Evolutionary conservation across 495 filamentous ascomycete species (phyloP), one percentile per base, ranked within the genome.

Genomic region (Penicillium ochrochloron): DNA sequence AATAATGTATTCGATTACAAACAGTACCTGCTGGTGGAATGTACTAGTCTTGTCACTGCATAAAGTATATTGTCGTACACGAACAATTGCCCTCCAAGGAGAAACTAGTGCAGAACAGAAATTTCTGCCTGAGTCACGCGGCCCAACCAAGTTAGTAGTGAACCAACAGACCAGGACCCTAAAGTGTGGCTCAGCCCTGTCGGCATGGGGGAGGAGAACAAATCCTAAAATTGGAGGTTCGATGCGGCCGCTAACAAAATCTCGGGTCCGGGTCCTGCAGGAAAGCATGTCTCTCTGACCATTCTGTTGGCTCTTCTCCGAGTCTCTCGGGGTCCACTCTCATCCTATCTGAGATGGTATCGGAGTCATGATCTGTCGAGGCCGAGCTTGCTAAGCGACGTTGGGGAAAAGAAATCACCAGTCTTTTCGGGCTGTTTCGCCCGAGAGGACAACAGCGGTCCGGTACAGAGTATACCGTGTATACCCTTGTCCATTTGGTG

Each of bases 121-220:
- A 17, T 56, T 37, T 56, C 53, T 56, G 52, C 52, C 33, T 51
- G 42, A 62, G 59, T 57, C 62, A 62, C 66, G 50, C 63, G 59
- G 59, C 44, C 61, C 54, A 52, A 58, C 60, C 33, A 8, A 2
- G 33, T 35, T 35, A 8, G 33, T 6, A 2, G 6, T 3, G 33
- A 2, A 2, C 25, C 25, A 1, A 27, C 25, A 4, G 25, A 27
- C 25, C 0, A 57, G 56, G 27, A 44, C 44, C 27, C 23, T 56
- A 60, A 66, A 63, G 69, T 71, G 69, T 71, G 69, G 69, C 69
- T 69, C 69, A 71, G 69, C 69, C 69, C 61, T 71, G 64, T 51
- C 50, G 60, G 56, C 33, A 60, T 44, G 21, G 42, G n/a, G 41
- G 31, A 9, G 31, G 31, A 9, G 31, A 33, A 44, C 19, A 34